Percentiles rank a stretch among this genome's conserved stretches.
phyloP scores from a whole-genome alignment of 2,329 filamentous ascomycete genomes.

The Teratosphaeria pseudoeucalypti region DNA sequence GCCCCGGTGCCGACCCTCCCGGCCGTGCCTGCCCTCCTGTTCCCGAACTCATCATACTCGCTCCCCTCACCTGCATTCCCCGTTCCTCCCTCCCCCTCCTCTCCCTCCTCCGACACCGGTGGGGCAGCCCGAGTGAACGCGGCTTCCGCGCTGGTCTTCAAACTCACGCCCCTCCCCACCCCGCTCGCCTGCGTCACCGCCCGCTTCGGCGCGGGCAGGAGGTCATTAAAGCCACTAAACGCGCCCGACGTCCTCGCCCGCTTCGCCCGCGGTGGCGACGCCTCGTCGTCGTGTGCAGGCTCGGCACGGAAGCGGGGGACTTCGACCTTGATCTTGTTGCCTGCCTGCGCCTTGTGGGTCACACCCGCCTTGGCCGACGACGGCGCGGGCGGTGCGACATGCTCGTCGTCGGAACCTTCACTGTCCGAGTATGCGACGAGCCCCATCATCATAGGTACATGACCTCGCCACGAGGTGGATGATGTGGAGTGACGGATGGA shows the following conservation, averaged over 20 bases:
- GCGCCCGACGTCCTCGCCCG: conserved; percentile 53
- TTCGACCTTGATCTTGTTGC: conserved; percentile 78
- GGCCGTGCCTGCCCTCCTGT: not conserved
- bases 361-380: conserved; percentile 22
- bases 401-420: conserved; percentile 51
- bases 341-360: conserved; percentile 36
- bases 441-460: conserved; percentile 44
- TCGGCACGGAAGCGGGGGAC: conserved; percentile 49
- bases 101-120: conserved; percentile 20
- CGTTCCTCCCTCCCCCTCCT: conserved; percentile 32
- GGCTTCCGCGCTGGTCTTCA: conserved; percentile 76
- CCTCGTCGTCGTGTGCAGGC: conserved; percentile 26
- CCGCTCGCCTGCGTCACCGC: conserved; percentile 18
- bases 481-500: not conserved
- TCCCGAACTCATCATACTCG: conserved; percentile 7
- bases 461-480: not conserved
- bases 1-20: not conserved
- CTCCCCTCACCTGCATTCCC: conserved; percentile 16
- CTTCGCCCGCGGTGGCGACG: conserved; percentile 57
- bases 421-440: conserved; percentile 79
- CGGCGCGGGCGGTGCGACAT: conserved; percentile 11
- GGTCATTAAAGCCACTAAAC: conserved; percentile 75
- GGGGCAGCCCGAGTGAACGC: conserved; percentile 63
- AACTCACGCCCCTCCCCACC: conserved; percentile 50
- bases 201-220: conserved; percentile 75